These are phyloP conservation scores for Pleomassaria siparia DNA, from an alignment of 2,329 filamentous ascomycete species.

Conservation along the genomic window DNA sequence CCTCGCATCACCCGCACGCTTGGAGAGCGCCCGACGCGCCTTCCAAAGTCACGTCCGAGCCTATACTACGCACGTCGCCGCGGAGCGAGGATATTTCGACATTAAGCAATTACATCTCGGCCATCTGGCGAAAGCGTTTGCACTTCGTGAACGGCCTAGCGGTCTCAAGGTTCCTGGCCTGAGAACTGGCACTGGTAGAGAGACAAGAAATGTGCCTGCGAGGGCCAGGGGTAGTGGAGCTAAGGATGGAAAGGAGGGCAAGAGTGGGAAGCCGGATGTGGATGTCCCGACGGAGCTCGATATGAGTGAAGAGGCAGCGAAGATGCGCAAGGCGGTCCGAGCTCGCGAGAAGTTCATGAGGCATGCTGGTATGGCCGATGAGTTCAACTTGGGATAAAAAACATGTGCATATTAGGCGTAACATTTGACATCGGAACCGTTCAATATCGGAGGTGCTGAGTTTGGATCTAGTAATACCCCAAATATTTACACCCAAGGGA, in stretches of 20 bases:
- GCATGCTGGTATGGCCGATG: conserved; percentile 59
- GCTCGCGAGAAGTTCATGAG: conserved; percentile 48
- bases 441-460: no score
- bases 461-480: no score
- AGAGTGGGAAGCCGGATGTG: conserved; percentile 40
- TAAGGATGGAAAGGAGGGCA: conserved; percentile 37
- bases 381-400: conserved; percentile 67
- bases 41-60: conserved; percentile 92
- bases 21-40: conserved; percentile 79
- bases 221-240: conserved; percentile 46
- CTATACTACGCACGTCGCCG: conserved; percentile 88
- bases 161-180: conserved; percentile 65
- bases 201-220: conserved; percentile 23
- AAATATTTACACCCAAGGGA: no score
- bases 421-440: no score
- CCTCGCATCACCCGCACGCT: conserved; percentile 63
- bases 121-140: conserved; percentile 92
- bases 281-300: conserved; percentile 44
- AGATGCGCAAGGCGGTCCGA: conserved; percentile 61
- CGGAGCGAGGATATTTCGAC: conserved; percentile 85
- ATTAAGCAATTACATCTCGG: conserved; percentile 89
- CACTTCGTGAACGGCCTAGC: conserved; percentile 81
- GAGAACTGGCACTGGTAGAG: conserved; percentile 47
- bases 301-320: conserved; percentile 61
- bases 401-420: neutral